phyloP scores from a whole-genome alignment of 1,139 yeast genomes.

The Magnusiomyces ingens region DNA sequence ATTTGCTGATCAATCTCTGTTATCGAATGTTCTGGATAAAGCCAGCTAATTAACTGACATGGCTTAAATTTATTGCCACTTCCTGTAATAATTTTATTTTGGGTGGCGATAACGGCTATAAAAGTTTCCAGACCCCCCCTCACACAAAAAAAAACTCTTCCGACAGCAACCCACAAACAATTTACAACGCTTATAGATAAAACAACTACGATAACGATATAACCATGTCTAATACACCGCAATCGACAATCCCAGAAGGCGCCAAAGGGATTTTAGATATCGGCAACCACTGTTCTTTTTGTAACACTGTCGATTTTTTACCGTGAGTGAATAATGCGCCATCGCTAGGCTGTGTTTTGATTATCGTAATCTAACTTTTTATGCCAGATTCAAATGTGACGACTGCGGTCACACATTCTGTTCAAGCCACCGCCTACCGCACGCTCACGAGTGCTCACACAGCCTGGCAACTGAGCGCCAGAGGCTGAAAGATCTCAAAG shows the following conservation, averaged over 20 bases:
- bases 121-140: background rate
- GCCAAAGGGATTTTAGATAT: conserved; percentile 42
- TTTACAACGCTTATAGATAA: too few species aligned
- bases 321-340: too few species aligned
- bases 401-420: conserved; percentile 45
- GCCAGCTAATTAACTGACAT: too few species aligned
- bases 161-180: background rate
- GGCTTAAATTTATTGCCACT: too few species aligned
- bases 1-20: too few species aligned
- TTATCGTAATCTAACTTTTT: too few species aligned
- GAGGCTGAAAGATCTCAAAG: background rate
- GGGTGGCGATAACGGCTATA: background rate
- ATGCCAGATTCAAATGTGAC: conserved; percentile 41
- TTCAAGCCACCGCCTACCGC: conserved; percentile 43
- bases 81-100: background rate
- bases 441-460: conserved; percentile 40
- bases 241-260: background rate
- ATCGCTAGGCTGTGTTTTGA: background rate
- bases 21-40: too few species aligned
- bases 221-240: background rate
- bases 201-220: background rate
- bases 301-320: conserved; percentile 49
- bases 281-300: conserved; percentile 47
- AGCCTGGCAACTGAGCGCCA: conserved; percentile 2
- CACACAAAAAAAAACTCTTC: background rate